Percentiles rank a stretch among this genome's conserved stretches.
These are phyloP conservation scores for Eleusine coracana DNA, from an alignment of 176 grass and related monocot species.

Conservation along the genomic window DNA sequence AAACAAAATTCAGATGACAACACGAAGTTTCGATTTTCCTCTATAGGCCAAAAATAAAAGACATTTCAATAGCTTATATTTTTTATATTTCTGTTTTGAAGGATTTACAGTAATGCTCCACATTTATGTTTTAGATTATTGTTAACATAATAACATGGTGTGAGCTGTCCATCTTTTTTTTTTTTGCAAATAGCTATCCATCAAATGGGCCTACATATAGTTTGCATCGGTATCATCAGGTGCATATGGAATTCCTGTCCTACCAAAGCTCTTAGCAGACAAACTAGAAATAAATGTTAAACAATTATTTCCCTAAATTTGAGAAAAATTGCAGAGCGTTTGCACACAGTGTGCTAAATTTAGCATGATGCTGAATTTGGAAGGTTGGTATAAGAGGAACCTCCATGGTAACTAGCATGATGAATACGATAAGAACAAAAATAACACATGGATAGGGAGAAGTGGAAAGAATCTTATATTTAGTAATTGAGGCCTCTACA, in stretches of 20 bases:
- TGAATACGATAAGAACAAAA: not conserved
- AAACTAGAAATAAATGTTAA: constrained; percentile 25
- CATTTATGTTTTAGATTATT: not conserved
- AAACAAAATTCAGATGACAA: constrained; percentile 20
- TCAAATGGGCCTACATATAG: not conserved
- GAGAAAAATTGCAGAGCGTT: constrained; percentile 9
- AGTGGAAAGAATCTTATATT: constrained; percentile 1
- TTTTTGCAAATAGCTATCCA: not conserved
- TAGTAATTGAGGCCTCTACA: too few relatives aligned
- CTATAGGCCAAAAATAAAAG: not conserved
- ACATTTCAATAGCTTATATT: not conserved
- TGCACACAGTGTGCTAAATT: not conserved
- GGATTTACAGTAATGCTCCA: not conserved
- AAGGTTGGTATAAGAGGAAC: constrained; percentile 21
- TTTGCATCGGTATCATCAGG: constrained; percentile 1
- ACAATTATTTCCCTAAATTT: not conserved
- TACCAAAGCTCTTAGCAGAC: constrained; percentile 15
- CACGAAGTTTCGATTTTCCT: not conserved
- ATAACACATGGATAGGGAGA: constrained; percentile 2
- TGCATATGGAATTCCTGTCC: not conserved
- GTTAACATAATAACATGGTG: not conserved
- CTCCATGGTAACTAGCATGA: not conserved
- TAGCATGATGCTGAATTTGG: not conserved
- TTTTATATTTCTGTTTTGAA: too few relatives aligned
- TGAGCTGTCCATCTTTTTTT: not conserved